Base-by-base conservation (phyloP, 495 filamentous ascomycete species). In the Xylaria grammica region DNA sequence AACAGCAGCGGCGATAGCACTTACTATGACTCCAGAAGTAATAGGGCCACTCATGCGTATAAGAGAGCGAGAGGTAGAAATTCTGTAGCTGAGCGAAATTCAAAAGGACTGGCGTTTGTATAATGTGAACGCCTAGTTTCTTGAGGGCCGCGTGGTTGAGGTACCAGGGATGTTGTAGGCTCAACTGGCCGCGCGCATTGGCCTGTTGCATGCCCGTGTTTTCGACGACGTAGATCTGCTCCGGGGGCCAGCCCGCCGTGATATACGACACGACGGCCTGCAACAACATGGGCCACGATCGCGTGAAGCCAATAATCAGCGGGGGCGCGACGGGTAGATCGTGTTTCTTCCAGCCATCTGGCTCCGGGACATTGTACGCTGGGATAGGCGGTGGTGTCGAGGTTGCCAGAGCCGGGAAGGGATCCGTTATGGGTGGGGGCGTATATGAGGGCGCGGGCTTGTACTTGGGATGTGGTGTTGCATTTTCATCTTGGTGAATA, bases 71-170 rank as follows among this genome's bases (percentile, higher is more conserved):
- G 29, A 86, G 77, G 67, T 80, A 86, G 70, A 86, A 89, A 69
- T 89, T 89, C 63, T 89, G 86, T 27, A 89, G 74, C 61, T 90
- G 87, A 13, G 87, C 81, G 53, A 89, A 90, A 45, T 68, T 84
- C 36, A 89, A 72, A 19, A 89, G 78, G 2, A 83, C 84, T 0
- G 87, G 86, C 0, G 87, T 86, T 34, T 75, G 74, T 11, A 89
- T 49, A 48, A 90, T 70, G 61, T 85, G 84, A 45, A 90, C 83
- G 5, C 85, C 83, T 9, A 87, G 79, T 9, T 77, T 68, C 15
- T 71, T 69, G n/a, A 90, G 75, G 0, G 77, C 73, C 0, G 77
- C 76, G 70, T 89, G 83, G 72, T 87, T 83, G 22, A 90, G 72
- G 72, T 78, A 88, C 76, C 86, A 89, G 13, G 86, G 86, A 65